Base-by-base conservation (phyloP, 2,329 filamentous ascomycete genomes). In the Penicillium verrucosum region DNA sequence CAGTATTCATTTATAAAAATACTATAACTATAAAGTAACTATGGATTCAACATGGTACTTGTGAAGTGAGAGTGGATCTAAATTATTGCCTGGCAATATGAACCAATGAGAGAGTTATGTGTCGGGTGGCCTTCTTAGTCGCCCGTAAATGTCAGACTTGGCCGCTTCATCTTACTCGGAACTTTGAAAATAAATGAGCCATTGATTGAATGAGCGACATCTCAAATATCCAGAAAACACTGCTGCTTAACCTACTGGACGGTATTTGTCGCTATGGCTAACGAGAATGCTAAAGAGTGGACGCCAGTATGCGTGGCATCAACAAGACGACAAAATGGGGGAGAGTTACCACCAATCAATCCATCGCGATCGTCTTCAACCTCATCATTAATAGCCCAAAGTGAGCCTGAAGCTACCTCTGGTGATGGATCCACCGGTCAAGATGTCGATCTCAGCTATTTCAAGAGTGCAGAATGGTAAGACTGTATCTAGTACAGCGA, bases 381-480 rank as follows among this genome's bases (percentile, higher is more conserved):
- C 34, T 18, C 40, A 8, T 16, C 23, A 3, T 23, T n/a, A 16
- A n/a, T 12, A 5, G n/a, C 11, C 14, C 34, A 46, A n/a, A 10
- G 4, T 1, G 18, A 36, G 16, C 16, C 12, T 30, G 29, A 1
- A 2, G 16, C 8, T 11, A 23, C 3, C 7, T 23, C n/a, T 7
- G 21, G n/a, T 12, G n/a, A 30, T 3, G 16, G 8, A 18, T 4
- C 6, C 0, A n/a, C 0, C 16, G 12, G 27, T 14, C 30, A 40
- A 32, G 5, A 41, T 14, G 12, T 16, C 14, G 34, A 40, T 0
- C 11, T 32, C 4, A 75, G 75, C 54, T 75, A 75, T 62, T 81
- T 78, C 67, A 81, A 77, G 60, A 69, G 70, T 36, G 77, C 75
- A 16, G 72, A 79, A 65, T 81, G 77, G 77, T 78, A 64, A 57